Evolutionary conservation across 129 eudicot species (phyloP), one percentile per base, ranked within the genome.

Genomic region (Deinandra increscens): DNA sequence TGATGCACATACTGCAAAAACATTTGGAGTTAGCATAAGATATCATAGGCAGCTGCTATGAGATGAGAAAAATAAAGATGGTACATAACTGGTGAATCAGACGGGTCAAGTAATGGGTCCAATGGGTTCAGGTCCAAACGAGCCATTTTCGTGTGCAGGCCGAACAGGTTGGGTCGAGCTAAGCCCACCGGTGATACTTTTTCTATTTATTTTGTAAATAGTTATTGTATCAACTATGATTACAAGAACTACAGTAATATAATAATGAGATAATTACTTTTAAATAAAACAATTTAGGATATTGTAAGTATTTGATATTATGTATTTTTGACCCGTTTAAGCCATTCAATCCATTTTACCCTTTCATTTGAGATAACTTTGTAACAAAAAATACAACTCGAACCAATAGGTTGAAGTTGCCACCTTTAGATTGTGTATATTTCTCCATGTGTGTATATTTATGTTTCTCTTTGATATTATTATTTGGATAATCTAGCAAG

Each of bases 1-100:
- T 49, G 72, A 80, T 86, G 89, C 59, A 89, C 92, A 63, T 76
- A 89, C 96, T 89, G 92, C 73, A 81, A 22, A 46, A 10, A 61
- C 13, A 50, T 49, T 60, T 7, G 26, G 38, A 60, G 29, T 76
- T 49, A 49, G 38, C 23, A 48, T 45, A 12, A 23, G 44, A 12
- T 1, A 9, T 9, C 33, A 29, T 50, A 50, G 60, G 23, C 59
- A 42, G 26, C 71, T 26, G 39, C 71, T 13, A 26, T 29, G 13
- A 29, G 14, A 26, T 29, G 29, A 45, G 8, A 12, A 43, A 14
- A 3, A 22, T 43, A 64, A 56, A 18, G 37, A 41, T 41, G 10
- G 10, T 39, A 15, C 68, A 64, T 19, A 60, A n/a, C 23, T 8
- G 20, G 50, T 7, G 23, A 10, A 58, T 14, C 23, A 2, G 39